Base-by-base conservation (phyloP, 257 asterid genomes). In the Fraxinus quadrangulata region DNA sequence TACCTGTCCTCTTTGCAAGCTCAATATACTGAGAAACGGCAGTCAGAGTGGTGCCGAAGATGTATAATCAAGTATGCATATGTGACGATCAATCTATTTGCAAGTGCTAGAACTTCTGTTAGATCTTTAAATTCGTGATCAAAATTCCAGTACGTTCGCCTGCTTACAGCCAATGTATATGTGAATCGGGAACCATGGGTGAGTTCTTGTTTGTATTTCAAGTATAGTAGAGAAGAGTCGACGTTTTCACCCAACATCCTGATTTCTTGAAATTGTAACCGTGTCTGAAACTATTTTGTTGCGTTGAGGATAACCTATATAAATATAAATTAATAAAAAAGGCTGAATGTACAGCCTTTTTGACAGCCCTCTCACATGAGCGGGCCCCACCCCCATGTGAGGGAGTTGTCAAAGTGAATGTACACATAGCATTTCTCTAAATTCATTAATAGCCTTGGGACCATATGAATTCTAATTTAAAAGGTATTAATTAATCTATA, bases 1-100 rank as follows among this genome's bases (percentile, higher is more conserved):
- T 37, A 96, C 96, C 61, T 96, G 99, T 34, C 98, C 99, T 61
- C 95, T 96, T 36, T 96, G 99, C 97, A 96, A 96, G 87, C 87
- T 85, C 88, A 90, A 96, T 71, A 93, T 96, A 80, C 90, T 96
- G 75, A 93, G 93, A 85, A 87, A 78, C 19, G 89, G 95, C 45
- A 84, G 75, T 70, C 96, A 74, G 67, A 85, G 88, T 24, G 91
- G 96, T n/a, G 79, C 91, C 17, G 99, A 88, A 78, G 98, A 92
- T 78, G 98, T 83, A 73, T 96, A 81, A 84, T n/a, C 26, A 19
- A 37, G 70, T 6, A 19, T n/a, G 33, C 34, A 59, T 7, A n/a
- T 59, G 13, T 10, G 33, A 63, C 2, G 34, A 24, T 63, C 14
- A 23, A 28, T 34, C 72, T 59, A 63, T 70, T 36, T 75, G 40